phyloP scores from a whole-genome alignment of 2,329 filamentous ascomycete genomes.

The Fonsecaea multimorphosa region DNA sequence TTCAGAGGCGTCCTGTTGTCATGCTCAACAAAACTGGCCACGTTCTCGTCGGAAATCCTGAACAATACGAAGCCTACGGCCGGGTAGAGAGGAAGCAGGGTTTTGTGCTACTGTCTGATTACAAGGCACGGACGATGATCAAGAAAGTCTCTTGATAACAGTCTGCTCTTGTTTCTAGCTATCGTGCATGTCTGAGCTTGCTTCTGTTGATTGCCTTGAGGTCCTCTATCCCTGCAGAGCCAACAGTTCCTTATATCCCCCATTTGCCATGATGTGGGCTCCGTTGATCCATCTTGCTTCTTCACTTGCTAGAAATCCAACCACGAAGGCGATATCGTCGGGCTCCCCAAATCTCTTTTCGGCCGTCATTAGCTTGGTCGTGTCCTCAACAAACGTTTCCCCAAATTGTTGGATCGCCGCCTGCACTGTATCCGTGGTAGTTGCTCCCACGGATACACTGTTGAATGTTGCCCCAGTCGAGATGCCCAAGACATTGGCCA shows the following conservation, averaged over 20 bases:
- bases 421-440: conserved; percentile 43
- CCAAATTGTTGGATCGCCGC: conserved; percentile 52
- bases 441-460: conserved; percentile 17
- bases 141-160: conserved; percentile 26
- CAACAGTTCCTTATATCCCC: conserved; percentile 37
- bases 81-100: not conserved
- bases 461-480: conserved; percentile 24
- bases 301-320: conserved; percentile 55
- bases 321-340: conserved; percentile 56
- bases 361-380: conserved; percentile 47
- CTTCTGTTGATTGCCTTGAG: conserved; percentile 23
- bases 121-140: not conserved
- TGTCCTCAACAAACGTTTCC: conserved; percentile 52
- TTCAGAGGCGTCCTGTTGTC: conserved; percentile 5
- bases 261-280: conserved; percentile 45
- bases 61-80: not conserved
- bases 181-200: not conserved
- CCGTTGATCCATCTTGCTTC: conserved; percentile 58
- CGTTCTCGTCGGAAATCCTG: conserved; percentile 10
- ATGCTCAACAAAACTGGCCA: conserved; percentile 4
- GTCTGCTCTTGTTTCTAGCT: not conserved
- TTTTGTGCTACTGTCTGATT: not conserved
- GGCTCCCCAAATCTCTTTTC: conserved; percentile 50
- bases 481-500: conserved; percentile 27
- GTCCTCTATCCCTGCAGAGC: conserved; percentile 22